phyloP scores from a whole-genome alignment of 2,329 filamentous ascomycete species.

The Stromatinia cepivora region DNA sequence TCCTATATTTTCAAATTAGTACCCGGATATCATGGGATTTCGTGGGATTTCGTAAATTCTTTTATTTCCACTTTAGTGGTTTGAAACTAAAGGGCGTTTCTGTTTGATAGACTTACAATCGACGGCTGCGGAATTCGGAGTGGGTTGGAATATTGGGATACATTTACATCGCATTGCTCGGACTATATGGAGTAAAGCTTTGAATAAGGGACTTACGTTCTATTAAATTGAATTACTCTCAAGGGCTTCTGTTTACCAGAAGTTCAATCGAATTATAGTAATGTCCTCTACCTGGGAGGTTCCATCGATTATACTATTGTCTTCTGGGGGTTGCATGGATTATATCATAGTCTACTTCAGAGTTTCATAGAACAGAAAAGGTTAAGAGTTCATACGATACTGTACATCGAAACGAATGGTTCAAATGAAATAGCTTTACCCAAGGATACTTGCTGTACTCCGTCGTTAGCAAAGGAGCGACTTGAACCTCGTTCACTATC shows the following conservation, averaged over 20 bases:
- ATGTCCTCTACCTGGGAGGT: neutral
- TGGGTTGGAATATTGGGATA: neutral
- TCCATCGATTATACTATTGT: neutral
- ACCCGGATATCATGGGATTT: neutral
- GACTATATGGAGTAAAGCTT: neutral
- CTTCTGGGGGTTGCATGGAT: too few relatives aligned
- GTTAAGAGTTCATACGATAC: neutral
- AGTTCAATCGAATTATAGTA: neutral
- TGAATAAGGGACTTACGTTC: too few relatives aligned
- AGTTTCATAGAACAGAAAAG: neutral
- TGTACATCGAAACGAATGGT: neutral
- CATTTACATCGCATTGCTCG: neutral
- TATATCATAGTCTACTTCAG: too few relatives aligned
- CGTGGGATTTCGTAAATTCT: neutral
- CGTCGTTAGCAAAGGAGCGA: neutral
- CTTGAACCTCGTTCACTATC: neutral
- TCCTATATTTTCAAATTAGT: neutral
- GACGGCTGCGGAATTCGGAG: neutral
- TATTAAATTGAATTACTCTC: neutral
- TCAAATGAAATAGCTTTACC: neutral
- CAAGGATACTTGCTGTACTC: constrained; percentile 2
- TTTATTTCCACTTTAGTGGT: constrained; percentile 15
- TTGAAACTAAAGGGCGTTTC: constrained; percentile 19
- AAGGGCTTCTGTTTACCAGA: neutral
- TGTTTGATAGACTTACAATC: constrained; percentile 15